Conservation (phyloP, 2,329 filamentous ascomycete genomes). For the Chaetomium sp. region DNA sequence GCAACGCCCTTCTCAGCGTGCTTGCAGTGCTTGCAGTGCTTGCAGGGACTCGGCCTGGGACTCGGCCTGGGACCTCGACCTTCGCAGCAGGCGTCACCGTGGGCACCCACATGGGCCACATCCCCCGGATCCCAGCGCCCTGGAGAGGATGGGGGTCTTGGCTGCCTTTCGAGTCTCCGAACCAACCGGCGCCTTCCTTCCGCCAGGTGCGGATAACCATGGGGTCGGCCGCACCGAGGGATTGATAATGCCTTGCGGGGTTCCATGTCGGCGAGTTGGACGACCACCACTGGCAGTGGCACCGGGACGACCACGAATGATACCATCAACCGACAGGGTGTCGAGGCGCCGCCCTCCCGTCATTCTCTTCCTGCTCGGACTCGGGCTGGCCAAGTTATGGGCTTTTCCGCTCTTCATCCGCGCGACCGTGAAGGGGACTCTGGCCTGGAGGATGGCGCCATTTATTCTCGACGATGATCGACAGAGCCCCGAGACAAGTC, state of each 20-base stretch:
- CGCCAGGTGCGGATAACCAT: neutral
- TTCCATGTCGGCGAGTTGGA: too few species aligned
- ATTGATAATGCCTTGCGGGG: conserved; percentile 9
- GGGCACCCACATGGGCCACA: neutral
- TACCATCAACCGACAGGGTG: neutral
- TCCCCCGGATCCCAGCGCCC: conserved; percentile 6
- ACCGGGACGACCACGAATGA: conserved; percentile 1
- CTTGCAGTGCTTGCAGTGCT: conserved; percentile 2
- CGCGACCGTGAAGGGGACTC: neutral
- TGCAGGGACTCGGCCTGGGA: conserved; percentile 5
- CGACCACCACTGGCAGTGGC: too few species aligned
- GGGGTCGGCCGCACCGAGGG: neutral
- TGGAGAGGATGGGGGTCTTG: conserved; percentile 7
- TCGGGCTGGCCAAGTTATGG: conserved; percentile 9
- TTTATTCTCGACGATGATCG: conserved; percentile 25
- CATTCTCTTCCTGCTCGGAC: neutral
- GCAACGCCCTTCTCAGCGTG: conserved; percentile 6
- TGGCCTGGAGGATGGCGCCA: conserved; percentile 22
- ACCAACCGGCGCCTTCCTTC: conserved; percentile 12
- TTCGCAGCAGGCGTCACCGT: conserved; percentile 4
- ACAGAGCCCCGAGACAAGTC: neutral
- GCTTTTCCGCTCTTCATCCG: conserved; percentile 5
- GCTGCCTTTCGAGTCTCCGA: conserved; percentile 5
- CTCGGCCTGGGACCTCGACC: neutral
- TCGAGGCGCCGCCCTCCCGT: neutral